Base-by-base conservation (phyloP, 768 basidiomycete species). In the Hypsizygus marmoreus region DNA sequence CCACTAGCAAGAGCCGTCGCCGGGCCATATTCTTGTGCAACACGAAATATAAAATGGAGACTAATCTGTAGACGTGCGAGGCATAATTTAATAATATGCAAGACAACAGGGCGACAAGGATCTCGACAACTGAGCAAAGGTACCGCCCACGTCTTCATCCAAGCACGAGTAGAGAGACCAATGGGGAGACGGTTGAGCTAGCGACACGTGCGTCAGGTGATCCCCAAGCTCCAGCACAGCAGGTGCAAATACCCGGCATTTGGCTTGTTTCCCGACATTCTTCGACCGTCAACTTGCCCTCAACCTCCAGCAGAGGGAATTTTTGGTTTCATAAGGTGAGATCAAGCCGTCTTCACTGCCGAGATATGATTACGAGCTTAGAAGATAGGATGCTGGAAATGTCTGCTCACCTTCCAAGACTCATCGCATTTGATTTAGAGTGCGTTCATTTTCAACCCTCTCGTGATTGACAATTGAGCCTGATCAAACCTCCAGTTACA, bases 401-500 rank as follows among this genome's bases (percentile, higher is more conserved):
- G 57, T 19, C 36, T 20, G 23, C 50, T 13, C 30, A 45, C 11
- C 40, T 59, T 22, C 88, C 88, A 0, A 74, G 80, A 55, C 75
- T 88, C 24, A 70, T 91, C 17, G 88, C 84, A 2, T 91, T 93
- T 60, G 91, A 94, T 57, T 68, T 93, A 12, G 91, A 93, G 85
- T 91, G 62, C 14, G 60, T 60, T 30, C 16, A 23, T 30, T 28
- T 17, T 11, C 13, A n/a, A 35, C 29, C 10, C 11, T 43, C 22
- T 9, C 25, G 23, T 14, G 24, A 12, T n/a, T 28, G 11, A 35
- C 26, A 31, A 28, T 43, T 51, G 19, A 48, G n/a, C 40, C 9
- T 20, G 28, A 43, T 42, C 11, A n/a, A n/a, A 13, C 36, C 47
- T 6, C 26, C 50, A 91, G 90, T 59, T 92, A 88, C 62, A 93